Evolutionary conservation across 345 rosid species (phyloP).

Genomic region (Ricinus communis): DNA sequence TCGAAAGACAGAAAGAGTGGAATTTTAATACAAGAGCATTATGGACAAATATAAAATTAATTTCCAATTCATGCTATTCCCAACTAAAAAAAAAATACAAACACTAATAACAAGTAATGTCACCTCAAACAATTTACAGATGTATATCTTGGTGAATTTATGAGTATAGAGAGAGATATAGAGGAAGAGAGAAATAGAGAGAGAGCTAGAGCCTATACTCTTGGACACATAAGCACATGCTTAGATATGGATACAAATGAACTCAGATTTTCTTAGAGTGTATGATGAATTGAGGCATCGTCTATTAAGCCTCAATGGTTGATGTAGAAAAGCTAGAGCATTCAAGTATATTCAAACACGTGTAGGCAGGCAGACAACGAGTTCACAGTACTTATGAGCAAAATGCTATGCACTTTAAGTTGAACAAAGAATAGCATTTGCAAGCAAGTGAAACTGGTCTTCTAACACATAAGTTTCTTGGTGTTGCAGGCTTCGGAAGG

Average conservation of each 20-base stretch:
- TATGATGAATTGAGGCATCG: background rate
- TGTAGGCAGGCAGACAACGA: background rate
- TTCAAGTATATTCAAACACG: background rate
- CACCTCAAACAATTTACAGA: background rate
- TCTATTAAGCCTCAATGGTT: background rate
- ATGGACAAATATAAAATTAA: background rate
- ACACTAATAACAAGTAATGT: background rate
- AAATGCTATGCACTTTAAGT: background rate
- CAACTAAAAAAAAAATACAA: background rate
- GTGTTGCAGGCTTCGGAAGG: background rate
- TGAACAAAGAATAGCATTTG: background rate
- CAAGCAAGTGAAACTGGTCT: background rate
- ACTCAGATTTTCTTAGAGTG: background rate
- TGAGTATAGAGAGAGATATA: background rate
- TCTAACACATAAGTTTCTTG: background rate
- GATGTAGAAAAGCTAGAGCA: background rate
- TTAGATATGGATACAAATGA: too few relatives aligned
- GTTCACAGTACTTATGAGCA: background rate
- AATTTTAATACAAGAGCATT: constrained; percentile 1
- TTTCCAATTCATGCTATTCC: background rate
- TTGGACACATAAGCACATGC: background rate
- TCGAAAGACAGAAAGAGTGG: background rate
- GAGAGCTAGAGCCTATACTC: background rate
- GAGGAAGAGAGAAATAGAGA: background rate
- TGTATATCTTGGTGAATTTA: background rate